Base-by-base conservation (phyloP, 352 stramenopile genomes). In the Phytopythium aichiense region DNA sequence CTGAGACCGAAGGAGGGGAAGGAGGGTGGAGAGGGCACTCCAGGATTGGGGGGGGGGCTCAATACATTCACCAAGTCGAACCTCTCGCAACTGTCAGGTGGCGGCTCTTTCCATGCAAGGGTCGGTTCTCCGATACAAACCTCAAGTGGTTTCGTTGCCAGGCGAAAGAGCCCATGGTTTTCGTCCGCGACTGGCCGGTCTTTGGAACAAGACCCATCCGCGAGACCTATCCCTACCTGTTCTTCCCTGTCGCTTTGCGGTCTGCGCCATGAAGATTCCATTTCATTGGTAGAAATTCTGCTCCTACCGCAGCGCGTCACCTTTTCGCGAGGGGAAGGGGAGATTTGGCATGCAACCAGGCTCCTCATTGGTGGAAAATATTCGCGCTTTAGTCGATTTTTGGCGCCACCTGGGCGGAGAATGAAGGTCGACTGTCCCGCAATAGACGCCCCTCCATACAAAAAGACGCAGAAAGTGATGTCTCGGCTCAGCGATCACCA, bases 341-440 rank as follows among this genome's bases (percentile, higher is more conserved):
- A 23, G 22, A n/a, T 35, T 33, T 53, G 22, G 0, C 7, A 30
- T 23, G 0, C 1, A 45, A 16, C 2, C 2, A 42, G 13, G 12
- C 5, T 31, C 7, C 22, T 31, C 31, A 58, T 58, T 58, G 53
- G 35, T 22, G n/a, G n/a, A 58, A 57, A 57, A 45, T 4, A 18
- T 6, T 12, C 13, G 2, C 33, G 30, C 30, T 9, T 58, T 58
- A 58, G 53, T 58, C 53, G 53, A 58, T 58, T 54, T 37, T 54
- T 16, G 30, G 7, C 31, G 9, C 31, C 31, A 37, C 31, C 31
- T 37, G 31, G 31, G 23, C 23, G 2, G 43, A n/a, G 48, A 54
- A 37, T 54, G 48, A 38, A 18, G 48, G 48, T 54, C 12, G 13
- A 9, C 1, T 13, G 30, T 54, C 48, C 18, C 25, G 30, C 48